Base-by-base conservation (phyloP, 1,284 basidiomycete genomes). In the Ganoderma leucocontextum region DNA sequence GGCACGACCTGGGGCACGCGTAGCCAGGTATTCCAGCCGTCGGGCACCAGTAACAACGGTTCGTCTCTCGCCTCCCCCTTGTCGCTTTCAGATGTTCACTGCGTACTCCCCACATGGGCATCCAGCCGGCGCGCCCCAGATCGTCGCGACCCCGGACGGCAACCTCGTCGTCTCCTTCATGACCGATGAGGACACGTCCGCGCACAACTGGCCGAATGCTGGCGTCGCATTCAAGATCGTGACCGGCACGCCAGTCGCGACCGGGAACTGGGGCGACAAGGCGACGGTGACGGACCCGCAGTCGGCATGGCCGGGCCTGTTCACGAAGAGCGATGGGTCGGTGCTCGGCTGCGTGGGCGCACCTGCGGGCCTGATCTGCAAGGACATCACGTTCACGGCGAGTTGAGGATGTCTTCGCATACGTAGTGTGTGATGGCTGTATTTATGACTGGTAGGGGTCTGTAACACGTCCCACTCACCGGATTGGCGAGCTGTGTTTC, bases 161-260 rank as follows among this genome's bases (percentile, higher is more conserved):
- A 49, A 49, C 47, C 47, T 49, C 47, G 47, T 49, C 22, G 47
- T 49, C 22, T 49, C 47, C 10, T 49, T 49, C 22, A 49, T 49
- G 47, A 49, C 47, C 22, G 47, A 49, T 22, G 47, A 49, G 47
- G 47, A 49, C 47, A 49, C 47, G 47, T 49, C 47, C 22, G 47
- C 47, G 47, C 47, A 49, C 47, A 25, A 25, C 47, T 49, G 47
- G 47, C 47, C 47, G 22, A 49, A 12, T 2, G 22, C 47, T 10
- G 47, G 47, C n/a, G 47, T 49, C 47, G 55, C 66, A 62, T 67
- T 67, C 62, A 67, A 67, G 58, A 60, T 64, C 62, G 58, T 67
- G 29, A 64, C 66, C 7, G 58, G 66, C 57, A 15, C 58, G 17
- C 58, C 59, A 5, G 62, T 64, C 47, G 66, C 47, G 33, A 33